Base-by-base conservation (phyloP, 2,329 filamentous ascomycete species). In the Coniochaeta pulveracea region DNA sequence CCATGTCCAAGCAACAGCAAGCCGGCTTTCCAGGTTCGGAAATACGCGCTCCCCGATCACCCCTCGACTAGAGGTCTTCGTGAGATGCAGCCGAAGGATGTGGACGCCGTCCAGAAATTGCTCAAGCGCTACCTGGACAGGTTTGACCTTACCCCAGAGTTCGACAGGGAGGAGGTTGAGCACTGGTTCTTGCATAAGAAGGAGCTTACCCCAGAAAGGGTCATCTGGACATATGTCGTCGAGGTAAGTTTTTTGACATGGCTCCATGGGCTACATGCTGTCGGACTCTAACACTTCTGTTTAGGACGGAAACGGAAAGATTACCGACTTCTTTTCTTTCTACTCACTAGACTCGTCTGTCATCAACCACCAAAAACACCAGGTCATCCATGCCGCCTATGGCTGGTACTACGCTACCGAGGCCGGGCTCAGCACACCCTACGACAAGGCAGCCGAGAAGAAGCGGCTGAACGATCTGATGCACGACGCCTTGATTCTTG, bases 311-410 rank as follows among this genome's bases (percentile, higher is more conserved):
- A 76, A 79, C 33, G 72, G 82, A 40, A 85, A 85, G 47, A 84
- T 98, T 50, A 95, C 85, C 23, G 91, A 98, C 58, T 95, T 94
- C 61, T 81, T 95, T 61, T 95, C 86, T 23, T 98, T 96, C 63
- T 98, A 96, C 66, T 79, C 77, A 51, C 79, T 98, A 21, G 86
- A 94, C 54, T 94, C 86, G 11, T 91, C 85, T 2, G 82, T 95
- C 37, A 93, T 98, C 48, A 78, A 80, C 45, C 76, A 85, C 50
- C 63, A 73, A 28, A 83, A 83, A 54, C 80, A 93, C 60, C 71
- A 76, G 38, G 74, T 76, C 37, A 77, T 98, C 48, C 81, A 80
- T 43, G 91, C 89, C 4, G 91, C 91, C 19, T 98, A 98, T 58
- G 72, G 96, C 35, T 98, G 89, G 64, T 98, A 98, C 68, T 98